Evolutionary conservation across 805 yeast genomes (phyloP).

Genomic region (Candida silvicultrix): DNA sequence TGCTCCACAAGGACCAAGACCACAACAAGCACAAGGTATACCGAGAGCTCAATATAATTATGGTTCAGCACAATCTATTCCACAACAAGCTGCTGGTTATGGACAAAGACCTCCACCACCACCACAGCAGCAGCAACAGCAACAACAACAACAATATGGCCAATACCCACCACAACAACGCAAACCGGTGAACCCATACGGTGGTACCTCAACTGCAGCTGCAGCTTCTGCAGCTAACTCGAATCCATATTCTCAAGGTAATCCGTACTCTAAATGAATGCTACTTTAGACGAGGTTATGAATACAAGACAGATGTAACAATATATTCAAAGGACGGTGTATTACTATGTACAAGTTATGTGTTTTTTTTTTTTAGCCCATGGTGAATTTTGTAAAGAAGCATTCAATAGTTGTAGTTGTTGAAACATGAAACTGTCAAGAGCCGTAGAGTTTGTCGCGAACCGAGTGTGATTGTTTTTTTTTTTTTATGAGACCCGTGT

Average conservation of each 20-base stretch:
- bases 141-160: not conserved
- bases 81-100: not conserved
- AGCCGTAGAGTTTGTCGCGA: too few species aligned
- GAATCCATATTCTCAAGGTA: not conserved
- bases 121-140: conserved; percentile 8
- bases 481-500: too few species aligned
- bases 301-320: not conserved
- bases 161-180: not conserved
- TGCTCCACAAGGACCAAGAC: not conserved
- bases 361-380: too few species aligned
- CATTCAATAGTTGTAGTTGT: not conserved
- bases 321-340: not conserved
- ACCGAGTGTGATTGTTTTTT: too few species aligned
- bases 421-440: too few species aligned
- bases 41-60: not conserved
- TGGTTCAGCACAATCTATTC: not conserved
- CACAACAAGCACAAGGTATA: conserved; percentile 3
- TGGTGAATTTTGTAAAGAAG: too few species aligned
- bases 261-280: not conserved
- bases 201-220: not conserved
- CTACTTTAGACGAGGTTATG: too few species aligned
- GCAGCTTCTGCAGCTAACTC: not conserved
- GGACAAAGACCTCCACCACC: not conserved
- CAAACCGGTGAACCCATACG: not conserved
- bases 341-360: not conserved